These are phyloP conservation scores for Dothiorella sarmentorum DNA, from an alignment of 2,329 filamentous ascomycete species.

Conservation along the genomic window DNA sequence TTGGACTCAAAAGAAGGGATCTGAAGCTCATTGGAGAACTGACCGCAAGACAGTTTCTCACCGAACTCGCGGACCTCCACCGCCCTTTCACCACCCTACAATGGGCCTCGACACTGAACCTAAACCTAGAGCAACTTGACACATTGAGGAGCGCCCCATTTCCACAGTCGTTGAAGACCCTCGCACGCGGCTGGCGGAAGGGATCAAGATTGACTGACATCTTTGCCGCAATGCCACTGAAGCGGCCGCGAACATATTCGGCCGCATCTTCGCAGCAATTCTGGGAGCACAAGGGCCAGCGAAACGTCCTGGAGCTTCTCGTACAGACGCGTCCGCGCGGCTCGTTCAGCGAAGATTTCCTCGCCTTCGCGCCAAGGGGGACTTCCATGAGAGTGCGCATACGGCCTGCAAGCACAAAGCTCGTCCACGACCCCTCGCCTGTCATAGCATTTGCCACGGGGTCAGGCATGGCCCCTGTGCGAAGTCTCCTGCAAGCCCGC, in stretches of 20 bases:
- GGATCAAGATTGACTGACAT: neutral
- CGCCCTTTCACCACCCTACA: neutral
- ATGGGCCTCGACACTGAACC: neutral
- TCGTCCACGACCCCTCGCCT: constrained; percentile 13
- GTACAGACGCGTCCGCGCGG: neutral
- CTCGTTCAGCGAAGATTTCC: neutral
- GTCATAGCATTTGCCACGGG: constrained; percentile 24
- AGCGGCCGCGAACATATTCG: neutral
- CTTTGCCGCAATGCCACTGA: neutral
- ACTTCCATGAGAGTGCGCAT: constrained; percentile 19
- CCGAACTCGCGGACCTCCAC: neutral
- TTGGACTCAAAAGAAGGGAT: constrained; percentile 2
- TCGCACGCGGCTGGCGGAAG: neutral
- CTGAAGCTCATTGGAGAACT: constrained; percentile 4
- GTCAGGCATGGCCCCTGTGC: constrained; percentile 25
- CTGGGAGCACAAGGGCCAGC: neutral
- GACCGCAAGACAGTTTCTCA: neutral
- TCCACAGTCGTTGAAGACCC: neutral
- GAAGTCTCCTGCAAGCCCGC: constrained; percentile 22
- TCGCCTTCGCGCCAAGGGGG: constrained; percentile 11
- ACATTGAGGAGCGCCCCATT: neutral
- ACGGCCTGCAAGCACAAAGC: neutral
- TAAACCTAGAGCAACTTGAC: neutral
- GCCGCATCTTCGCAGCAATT: neutral
- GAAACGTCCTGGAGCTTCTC: neutral